Base-by-base conservation (phyloP, 2,329 filamentous ascomycete species). In the Didymella sp. region DNA sequence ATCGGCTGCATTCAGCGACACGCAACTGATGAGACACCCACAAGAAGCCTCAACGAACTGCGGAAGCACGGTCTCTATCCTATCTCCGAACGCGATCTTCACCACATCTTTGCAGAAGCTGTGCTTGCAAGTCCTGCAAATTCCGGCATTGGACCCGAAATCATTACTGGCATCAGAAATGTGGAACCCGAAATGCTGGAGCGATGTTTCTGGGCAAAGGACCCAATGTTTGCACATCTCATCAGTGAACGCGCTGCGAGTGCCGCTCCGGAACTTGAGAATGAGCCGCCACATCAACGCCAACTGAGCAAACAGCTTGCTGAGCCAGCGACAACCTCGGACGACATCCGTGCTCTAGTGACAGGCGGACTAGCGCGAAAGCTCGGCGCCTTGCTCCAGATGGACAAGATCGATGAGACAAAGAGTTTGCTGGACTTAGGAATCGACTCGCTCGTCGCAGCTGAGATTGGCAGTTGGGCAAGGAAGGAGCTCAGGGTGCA, bases 1-100 rank as follows among this genome's bases (percentile, higher is more conserved):
- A 40, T 66, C 4, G 79, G 80, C 17, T 51, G 79, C 55, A 68
- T 81, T 6, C 53, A 59, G 15, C 47, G 57, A 24, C 37, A 37
- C 13, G 11, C 31, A 2, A 27, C 27, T n/a, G 5, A 48, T 8
- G 22, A 21, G 31, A 50, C 38, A 24, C 38, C n/a, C 11, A 9
- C 13, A 7, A 27, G 8, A 21, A 37, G 55, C 24, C 35, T 47
- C 2, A 6, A 19, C 35, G 44, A 28, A 9, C 42, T 56, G 1
- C 28, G 27, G 11, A 56, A 56, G 17, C 8, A 13, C 5, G 42
- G 33, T 5, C 40, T 56, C 3, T 41, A 43, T 33, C 43, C 28
- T 12, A 31, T 55, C 12, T 61, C 55, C 12, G 62, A 65, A 45
- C 42, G 45, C 19, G 61, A 63, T 27, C 25, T 63, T 9, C 58